phyloP scores from a whole-genome alignment of 768 basidiomycete species.

The Nidularia pulvinata region DNA sequence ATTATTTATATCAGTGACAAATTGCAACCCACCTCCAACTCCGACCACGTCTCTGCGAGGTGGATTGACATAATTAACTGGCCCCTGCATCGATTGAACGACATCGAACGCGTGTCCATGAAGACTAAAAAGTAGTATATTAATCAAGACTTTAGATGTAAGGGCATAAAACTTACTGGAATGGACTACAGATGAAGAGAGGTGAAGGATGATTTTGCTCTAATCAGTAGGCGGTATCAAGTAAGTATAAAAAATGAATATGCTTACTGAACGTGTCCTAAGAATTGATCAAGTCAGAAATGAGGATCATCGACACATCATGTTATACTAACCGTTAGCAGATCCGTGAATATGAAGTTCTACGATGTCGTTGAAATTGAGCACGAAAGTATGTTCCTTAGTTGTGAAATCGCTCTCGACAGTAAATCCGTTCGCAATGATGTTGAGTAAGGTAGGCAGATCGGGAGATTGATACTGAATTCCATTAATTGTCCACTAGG shows the following conservation, averaged over 20 bases:
- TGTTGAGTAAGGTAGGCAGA: conserved; percentile 16
- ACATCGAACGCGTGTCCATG: conserved; percentile 10
- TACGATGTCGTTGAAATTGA: conserved; percentile 18
- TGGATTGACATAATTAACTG: background rate
- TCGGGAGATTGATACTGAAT: conserved; percentile 20
- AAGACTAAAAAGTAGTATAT: conserved; percentile 4
- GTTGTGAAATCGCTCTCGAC: conserved; percentile 15
- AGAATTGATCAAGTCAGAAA: background rate
- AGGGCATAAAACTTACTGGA: conserved; percentile 12
- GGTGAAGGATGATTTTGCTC: no score
- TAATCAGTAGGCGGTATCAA: no score
- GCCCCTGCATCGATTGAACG: background rate
- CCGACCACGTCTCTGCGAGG: background rate
- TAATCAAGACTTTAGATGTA: no score
- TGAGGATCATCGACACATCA: no score
- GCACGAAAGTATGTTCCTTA: conserved; percentile 19
- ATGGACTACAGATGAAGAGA: no score
- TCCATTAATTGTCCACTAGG: conserved; percentile 30
- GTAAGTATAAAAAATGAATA: no score
- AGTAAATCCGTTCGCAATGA: conserved; percentile 15
- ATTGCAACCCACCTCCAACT: no score
- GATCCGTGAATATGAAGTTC: conserved; percentile 20
- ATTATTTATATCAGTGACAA: no score
- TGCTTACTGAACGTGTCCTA: conserved; percentile 11
- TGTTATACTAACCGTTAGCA: no score